These are phyloP conservation scores for Fusarium sp. DNA, from an alignment of 2,329 filamentous ascomycete species.

Conservation along the genomic window DNA sequence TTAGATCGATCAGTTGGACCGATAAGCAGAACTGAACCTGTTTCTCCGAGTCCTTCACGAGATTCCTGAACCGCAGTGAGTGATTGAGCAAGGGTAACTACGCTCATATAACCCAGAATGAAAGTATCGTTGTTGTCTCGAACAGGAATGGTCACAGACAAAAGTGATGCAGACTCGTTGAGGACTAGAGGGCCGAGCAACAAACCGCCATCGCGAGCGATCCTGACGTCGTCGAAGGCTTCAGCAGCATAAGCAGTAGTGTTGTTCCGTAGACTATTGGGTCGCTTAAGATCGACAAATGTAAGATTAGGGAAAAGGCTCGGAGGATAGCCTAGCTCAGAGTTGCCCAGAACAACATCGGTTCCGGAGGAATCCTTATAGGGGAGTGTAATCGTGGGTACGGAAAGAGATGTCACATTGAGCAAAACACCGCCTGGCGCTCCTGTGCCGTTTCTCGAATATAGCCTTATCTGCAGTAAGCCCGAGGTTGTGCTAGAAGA, in stretches of 20 bases:
- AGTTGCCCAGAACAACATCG: constrained; percentile 70
- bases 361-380: constrained; percentile 69
- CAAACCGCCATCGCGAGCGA: constrained; percentile 68
- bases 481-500: constrained; percentile 66
- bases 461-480: constrained; percentile 79
- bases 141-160: constrained; percentile 86
- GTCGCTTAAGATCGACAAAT: constrained; percentile 62
- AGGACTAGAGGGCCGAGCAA: constrained; percentile 80
- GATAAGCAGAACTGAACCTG: constrained; percentile 77
- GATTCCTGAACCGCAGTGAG: constrained; percentile 72
- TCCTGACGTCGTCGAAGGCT: constrained; percentile 63
- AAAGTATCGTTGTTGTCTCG: constrained; percentile 70
- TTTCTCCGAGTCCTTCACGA: constrained; percentile 75
- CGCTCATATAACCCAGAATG: constrained; percentile 85
- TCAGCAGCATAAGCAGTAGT: constrained; percentile 59
- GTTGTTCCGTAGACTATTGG: constrained; percentile 56
- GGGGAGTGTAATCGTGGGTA: constrained; percentile 70
- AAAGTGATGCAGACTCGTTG: constrained; percentile 78
- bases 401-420: constrained; percentile 68
- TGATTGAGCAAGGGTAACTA: constrained; percentile 76
- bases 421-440: constrained; percentile 65
- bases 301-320: constrained; percentile 83
- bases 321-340: constrained; percentile 75
- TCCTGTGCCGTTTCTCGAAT: constrained; percentile 74
- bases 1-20: constrained; percentile 77